Conservation (phyloP, 192 early-diverging fungal genomes). For the Coemansia sp. region DNA sequence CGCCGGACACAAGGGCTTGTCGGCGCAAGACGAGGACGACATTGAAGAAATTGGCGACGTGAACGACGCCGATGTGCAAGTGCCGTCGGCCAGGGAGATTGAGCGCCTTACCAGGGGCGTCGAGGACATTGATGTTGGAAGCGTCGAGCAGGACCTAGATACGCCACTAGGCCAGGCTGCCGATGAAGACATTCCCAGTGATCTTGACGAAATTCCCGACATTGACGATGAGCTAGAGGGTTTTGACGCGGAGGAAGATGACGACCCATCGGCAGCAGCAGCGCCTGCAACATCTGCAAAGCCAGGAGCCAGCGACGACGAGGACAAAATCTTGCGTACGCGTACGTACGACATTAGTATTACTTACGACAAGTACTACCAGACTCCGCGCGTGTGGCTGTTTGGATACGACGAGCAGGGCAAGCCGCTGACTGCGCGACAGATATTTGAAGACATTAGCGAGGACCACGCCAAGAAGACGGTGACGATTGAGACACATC, state of each 20-base stretch:
- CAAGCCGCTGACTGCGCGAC: constrained; percentile 75
- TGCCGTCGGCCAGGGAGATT: constrained; percentile 46
- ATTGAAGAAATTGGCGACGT: constrained; percentile 59
- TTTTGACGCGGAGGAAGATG: constrained; percentile 64
- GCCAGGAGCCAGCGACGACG: constrained; percentile 13
- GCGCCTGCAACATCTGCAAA: constrained; percentile 1
- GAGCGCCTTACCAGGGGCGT: constrained; percentile 64
- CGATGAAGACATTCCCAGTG: constrained; percentile 69
- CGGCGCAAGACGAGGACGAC: constrained; percentile 44
- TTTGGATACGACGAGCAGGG: constrained; percentile 93
- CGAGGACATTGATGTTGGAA: constrained; percentile 58
- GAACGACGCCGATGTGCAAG: constrained; percentile 37
- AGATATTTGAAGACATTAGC: constrained; percentile 97
- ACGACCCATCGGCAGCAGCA: constrained; percentile 65
- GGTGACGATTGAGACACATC: constrained; percentile 95
- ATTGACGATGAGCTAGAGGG: constrained; percentile 73
- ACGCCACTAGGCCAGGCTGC: constrained; percentile 46
- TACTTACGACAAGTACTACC: constrained; percentile 99
- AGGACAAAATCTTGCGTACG: constrained; percentile 81
- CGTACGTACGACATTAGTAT: constrained; percentile 98
- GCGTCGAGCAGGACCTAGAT: constrained; percentile 44
- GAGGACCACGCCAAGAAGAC: constrained; percentile 99
- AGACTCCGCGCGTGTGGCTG: constrained; percentile 95
- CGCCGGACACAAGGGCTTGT: constrained; percentile 47
- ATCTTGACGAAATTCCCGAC: constrained; percentile 90